These are phyloP conservation scores for Metrosideros polymorpha DNA, from an alignment of 441 rosid genomes.

Conservation along the genomic window DNA sequence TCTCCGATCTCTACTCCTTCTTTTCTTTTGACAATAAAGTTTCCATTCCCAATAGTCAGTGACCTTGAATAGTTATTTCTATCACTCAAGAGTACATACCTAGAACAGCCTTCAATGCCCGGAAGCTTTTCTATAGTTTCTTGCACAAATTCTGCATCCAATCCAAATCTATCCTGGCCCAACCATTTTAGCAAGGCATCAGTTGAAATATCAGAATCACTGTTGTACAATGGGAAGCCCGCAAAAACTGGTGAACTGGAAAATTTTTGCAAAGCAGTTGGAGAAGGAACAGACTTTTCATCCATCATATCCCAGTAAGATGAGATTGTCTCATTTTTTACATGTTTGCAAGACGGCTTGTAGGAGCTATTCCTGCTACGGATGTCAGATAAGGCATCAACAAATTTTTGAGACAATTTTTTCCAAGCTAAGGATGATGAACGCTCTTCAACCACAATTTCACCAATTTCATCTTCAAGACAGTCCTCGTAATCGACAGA, in stretches of 20 bases:
- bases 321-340: constrained; percentile 26
- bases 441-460: constrained; percentile 66
- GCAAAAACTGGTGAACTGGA: constrained; percentile 37
- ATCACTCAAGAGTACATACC: constrained; percentile 47
- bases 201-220: constrained; percentile 30
- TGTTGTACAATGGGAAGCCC: constrained; percentile 26
- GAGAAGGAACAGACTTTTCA: constrained; percentile 21
- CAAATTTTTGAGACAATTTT: constrained; percentile 48
- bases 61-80: constrained; percentile 38
- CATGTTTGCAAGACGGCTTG: constrained; percentile 65
- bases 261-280: constrained; percentile 48
- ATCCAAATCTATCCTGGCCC: constrained; percentile 85
- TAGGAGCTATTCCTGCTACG: constrained; percentile 29
- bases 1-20: constrained; percentile 23
- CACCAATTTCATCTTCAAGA: constrained; percentile 55
- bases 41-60: constrained; percentile 61
- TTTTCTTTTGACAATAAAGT: constrained; percentile 40
- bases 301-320: constrained; percentile 29
- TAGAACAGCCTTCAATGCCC: constrained; percentile 55
- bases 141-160: constrained; percentile 87
- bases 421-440: constrained; percentile 78
- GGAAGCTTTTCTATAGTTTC: constrained; percentile 86
- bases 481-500: constrained; percentile 12
- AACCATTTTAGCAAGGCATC: constrained; percentile 63
- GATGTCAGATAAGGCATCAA: constrained; percentile 45